These are phyloP conservation scores for Flaveria bidentis DNA, from an alignment of 129 eudicot genomes.

Conservation along the genomic window DNA sequence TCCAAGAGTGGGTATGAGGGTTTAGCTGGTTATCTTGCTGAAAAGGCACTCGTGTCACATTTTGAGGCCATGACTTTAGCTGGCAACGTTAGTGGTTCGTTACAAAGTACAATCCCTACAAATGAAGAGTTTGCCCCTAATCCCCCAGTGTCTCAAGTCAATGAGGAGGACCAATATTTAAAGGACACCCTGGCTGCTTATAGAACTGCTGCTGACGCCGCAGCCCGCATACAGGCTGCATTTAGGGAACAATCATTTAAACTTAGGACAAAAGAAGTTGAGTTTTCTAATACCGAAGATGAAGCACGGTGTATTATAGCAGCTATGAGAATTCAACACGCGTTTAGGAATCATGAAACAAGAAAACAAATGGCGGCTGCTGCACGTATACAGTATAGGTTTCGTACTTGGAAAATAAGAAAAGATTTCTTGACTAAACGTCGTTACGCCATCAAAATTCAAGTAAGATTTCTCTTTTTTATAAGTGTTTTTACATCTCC, in stretches of 20 bases:
- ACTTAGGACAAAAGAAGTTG: constrained; percentile 53
- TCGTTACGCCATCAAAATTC: constrained; percentile 79
- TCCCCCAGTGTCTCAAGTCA: constrained; percentile 32
- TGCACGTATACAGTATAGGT: constrained; percentile 80
- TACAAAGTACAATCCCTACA: constrained; percentile 48
- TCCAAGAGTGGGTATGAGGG: constrained; percentile 78
- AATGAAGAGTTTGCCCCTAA: constrained; percentile 29
- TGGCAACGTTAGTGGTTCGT: constrained; percentile 88
- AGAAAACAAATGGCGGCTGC: constrained; percentile 80
- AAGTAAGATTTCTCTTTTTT: constrained; percentile 50
- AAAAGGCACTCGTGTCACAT: constrained; percentile 82
- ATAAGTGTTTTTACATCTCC: not conserved
- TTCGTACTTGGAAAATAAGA: constrained; percentile 89
- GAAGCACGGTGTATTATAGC: constrained; percentile 89
- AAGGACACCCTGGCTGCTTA: constrained; percentile 92
- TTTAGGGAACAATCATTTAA: constrained; percentile 77
- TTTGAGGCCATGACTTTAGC: constrained; percentile 89
- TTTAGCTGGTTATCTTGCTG: constrained; percentile 89
- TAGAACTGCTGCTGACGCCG: constrained; percentile 98
- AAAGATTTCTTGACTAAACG: constrained; percentile 77
- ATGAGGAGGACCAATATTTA: constrained; percentile 68
- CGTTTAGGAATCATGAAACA: constrained; percentile 72
- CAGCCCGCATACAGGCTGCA: constrained; percentile 96
- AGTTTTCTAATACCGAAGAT: constrained; percentile 57
- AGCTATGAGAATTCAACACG: constrained; percentile 97